These are phyloP conservation scores for Talaromyces stipitatus DNA, from an alignment of 495 filamentous ascomycete genomes.

Conservation along the genomic window DNA sequence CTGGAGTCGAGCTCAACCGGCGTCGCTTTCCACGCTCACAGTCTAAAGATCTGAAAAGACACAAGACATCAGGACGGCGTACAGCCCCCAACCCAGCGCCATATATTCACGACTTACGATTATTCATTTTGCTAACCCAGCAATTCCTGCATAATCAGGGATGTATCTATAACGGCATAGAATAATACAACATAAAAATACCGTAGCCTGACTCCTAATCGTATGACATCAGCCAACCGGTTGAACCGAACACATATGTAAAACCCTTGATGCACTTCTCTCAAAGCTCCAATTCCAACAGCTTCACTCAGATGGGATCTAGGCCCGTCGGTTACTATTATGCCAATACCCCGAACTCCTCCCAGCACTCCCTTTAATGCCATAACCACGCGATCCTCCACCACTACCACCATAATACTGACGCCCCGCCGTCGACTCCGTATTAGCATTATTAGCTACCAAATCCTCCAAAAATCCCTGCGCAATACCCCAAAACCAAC, in stretches of 20 bases:
- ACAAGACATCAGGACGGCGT: neutral
- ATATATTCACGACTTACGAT: neutral
- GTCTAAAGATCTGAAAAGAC: neutral
- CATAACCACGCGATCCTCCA: neutral
- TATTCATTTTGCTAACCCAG: neutral
- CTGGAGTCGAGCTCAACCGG: neutral
- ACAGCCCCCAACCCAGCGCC: neutral
- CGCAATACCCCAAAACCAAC: slow-evolving; percentile 44
- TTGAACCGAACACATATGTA: neutral
- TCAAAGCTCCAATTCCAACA: neutral
- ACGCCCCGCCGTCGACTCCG: slow-evolving; percentile 16
- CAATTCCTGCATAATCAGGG: neutral
- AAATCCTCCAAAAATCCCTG: slow-evolving; percentile 53
- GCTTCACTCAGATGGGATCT: too few species aligned
- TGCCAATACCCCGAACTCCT: slow-evolving; percentile 2
- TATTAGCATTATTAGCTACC: slow-evolving; percentile 26
- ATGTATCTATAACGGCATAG: neutral
- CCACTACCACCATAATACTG: slow-evolving; percentile 4
- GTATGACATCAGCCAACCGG: neutral
- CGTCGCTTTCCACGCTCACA: neutral
- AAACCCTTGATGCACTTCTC: neutral
- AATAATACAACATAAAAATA: neutral
- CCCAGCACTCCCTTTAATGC: neutral
- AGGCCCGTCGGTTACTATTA: neutral
- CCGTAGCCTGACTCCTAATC: neutral